Percentiles rank a stretch among this genome's conserved stretches.
Conservation (phyloP, 208 protist species). For the Trypanosomatidae sp. region DNA sequence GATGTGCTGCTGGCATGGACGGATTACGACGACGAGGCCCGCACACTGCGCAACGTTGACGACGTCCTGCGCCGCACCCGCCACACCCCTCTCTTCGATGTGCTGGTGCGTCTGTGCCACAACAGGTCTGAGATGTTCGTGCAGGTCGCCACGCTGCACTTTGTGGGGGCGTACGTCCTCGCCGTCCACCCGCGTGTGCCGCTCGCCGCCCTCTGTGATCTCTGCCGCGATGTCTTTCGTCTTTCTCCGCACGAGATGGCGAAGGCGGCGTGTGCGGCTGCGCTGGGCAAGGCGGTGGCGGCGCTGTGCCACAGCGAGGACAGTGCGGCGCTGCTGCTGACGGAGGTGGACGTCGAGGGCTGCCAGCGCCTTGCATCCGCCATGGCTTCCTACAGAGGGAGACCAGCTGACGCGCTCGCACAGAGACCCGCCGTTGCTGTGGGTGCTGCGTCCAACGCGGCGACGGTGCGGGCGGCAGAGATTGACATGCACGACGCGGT, state of each 20-base stretch:
- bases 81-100: slow-evolving; percentile 41
- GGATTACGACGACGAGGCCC: slow-evolving; percentile 72
- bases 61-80: slow-evolving; percentile 20
- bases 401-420: not conserved
- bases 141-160: slow-evolving; percentile 73
- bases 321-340: slow-evolving; percentile 8
- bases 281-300: slow-evolving; percentile 34
- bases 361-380: slow-evolving; percentile 27
- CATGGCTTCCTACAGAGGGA: slow-evolving; percentile 36
- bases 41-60: slow-evolving; percentile 78
- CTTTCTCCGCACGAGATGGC: slow-evolving; percentile 65
- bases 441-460: not conserved
- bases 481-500: slow-evolving; percentile 50
- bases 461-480: too few species aligned
- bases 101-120: slow-evolving; percentile 44
- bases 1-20: slow-evolving; percentile 70
- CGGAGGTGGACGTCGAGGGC: slow-evolving; percentile 19
- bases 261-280: slow-evolving; percentile 73
- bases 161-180: slow-evolving; percentile 49
- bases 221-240: slow-evolving; percentile 79
- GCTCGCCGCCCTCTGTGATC: slow-evolving; percentile 29
- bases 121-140: slow-evolving; percentile 31
- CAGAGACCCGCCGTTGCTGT: not conserved
- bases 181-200: slow-evolving; percentile 56
- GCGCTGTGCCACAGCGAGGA: slow-evolving; percentile 18